These are phyloP conservation scores for Pseudopyricularia cyperi DNA, from an alignment of 2,329 filamentous ascomycete genomes.

Conservation along the genomic window DNA sequence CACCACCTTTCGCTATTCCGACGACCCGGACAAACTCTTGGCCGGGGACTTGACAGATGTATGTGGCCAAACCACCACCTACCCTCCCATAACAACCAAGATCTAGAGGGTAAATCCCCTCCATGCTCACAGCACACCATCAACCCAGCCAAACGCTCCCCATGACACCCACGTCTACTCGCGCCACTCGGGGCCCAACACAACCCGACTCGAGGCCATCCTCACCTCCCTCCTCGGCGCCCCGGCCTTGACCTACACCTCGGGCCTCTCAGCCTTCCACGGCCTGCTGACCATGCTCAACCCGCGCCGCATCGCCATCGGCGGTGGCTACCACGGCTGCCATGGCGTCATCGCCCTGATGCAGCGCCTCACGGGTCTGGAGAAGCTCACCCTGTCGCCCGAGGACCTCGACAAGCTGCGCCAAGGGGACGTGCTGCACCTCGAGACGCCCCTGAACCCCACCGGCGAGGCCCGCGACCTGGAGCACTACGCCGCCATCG, in stretches of 20 bases:
- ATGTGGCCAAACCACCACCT: conserved; percentile 15
- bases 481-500: conserved; percentile 55
- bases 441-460: conserved; percentile 92
- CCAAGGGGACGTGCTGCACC: conserved; percentile 71
- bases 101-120: not conserved
- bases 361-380: conserved; percentile 60
- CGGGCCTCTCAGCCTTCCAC: conserved; percentile 80
- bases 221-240: conserved; percentile 61
- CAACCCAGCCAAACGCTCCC: conserved; percentile 27
- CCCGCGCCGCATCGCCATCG: conserved; percentile 69
- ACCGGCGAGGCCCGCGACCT: conserved; percentile 71
- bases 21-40: conserved; percentile 53
- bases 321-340: conserved; percentile 83
- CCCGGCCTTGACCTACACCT: conserved; percentile 64
- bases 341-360: conserved; percentile 71
- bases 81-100: not conserved
- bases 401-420: conserved; percentile 44
- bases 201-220: conserved; percentile 72
- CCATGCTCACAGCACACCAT: conserved; percentile 11
- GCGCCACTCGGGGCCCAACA: conserved; percentile 64
- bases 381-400: conserved; percentile 54
- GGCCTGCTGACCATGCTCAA: conserved; percentile 74
- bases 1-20: conserved; percentile 76
- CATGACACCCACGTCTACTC: conserved; percentile 70
- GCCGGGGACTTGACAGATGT: conserved; percentile 41